Base-by-base conservation (phyloP, 805 yeast species). In the Torulaspora microellipsoides region DNA sequence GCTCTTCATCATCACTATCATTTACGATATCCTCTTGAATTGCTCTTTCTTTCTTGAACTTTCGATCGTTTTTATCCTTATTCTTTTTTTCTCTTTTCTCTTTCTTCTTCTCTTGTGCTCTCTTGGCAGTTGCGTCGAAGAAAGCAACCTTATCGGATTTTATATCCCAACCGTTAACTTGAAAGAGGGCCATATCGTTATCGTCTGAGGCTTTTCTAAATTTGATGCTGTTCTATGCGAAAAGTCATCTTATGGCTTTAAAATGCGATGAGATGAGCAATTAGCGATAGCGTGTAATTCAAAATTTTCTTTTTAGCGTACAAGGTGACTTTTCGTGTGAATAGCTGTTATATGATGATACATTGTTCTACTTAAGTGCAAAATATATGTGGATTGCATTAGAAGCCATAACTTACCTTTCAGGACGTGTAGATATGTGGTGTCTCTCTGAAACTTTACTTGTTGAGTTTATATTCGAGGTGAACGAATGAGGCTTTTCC, bases 141-240 rank as follows among this genome's bases (percentile, higher is more conserved):
- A 68, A 59, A 2, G 74, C 79, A 11, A 84, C 78, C 34, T 75
- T 70, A 45, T 70, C 66, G 36, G 72, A 58, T 51, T 79, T 77
- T 41, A 87, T 60, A 51, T 81, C 74, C 96, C 96, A 87, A 13
- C 95, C 95, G 40, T 80, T 86, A 15, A 84, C 89, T 59, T 82
- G 75, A 59, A 87, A 87, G 49, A 87, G 70, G 27, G 85, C 76
- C 90, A 83, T 83, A 20, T 43, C 58, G 14, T 3, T n/a, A 15
- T 15, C n/a, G 30, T 20, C 27, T 11, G 14, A 25, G 13, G 10
- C 10, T 35, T 35, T 35, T 20, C 7, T 7, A 20, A 7, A 5
- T 3, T 20, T 20, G 7, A 20, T 20, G 25, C 25, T 20, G 25
- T 20, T 20, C 7, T 20, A 20, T 20, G 31, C 25, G 27, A 25